Percentiles rank a stretch among this genome's conserved stretches.
These are phyloP conservation scores for Bipolaris gigantea DNA, from an alignment of 2,329 filamentous ascomycete species.

Conservation along the genomic window DNA sequence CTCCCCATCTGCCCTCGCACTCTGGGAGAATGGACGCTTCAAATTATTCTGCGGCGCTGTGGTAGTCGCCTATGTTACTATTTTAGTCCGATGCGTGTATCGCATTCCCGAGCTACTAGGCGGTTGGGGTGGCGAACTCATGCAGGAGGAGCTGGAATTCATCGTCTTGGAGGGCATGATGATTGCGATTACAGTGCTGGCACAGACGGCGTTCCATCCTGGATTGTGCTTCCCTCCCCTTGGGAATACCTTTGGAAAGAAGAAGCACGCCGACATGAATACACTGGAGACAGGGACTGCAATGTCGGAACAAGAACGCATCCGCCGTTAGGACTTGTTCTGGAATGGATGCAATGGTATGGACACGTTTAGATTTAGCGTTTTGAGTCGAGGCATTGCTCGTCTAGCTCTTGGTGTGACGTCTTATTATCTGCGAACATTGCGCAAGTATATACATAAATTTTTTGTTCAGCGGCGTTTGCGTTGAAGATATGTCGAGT, in stretches of 20 bases:
- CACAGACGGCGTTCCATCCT: slow-evolving; percentile 52
- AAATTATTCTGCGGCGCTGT: slow-evolving; percentile 34
- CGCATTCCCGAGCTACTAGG: slow-evolving; percentile 51
- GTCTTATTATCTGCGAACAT: not conserved
- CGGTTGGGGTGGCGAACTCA: slow-evolving; percentile 49
- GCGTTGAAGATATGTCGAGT: not conserved
- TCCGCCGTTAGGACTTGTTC: not conserved
- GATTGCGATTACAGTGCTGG: slow-evolving; percentile 50
- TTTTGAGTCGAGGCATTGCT: not conserved
- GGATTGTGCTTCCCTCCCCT: slow-evolving; percentile 32
- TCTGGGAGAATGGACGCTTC: slow-evolving; percentile 21
- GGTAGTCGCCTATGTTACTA: slow-evolving; percentile 45
- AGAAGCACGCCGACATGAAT: slow-evolving; percentile 1
- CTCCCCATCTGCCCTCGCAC: slow-evolving; percentile 7
- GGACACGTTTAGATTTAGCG: not conserved
- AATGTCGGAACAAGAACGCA: slow-evolving; percentile 4
- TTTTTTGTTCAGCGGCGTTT: not conserved
- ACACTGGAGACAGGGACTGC: slow-evolving; percentile 8
- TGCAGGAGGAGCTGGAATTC: slow-evolving; percentile 52
- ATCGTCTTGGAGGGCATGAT: slow-evolving; percentile 56
- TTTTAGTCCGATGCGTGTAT: slow-evolving; percentile 52
- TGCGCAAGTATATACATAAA: not conserved
- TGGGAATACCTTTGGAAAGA: slow-evolving; percentile 14
- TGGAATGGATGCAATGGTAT: not conserved
- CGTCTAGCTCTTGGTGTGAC: not conserved